A percentile compares a stretch with the other conserved stretches of the same genome.
These are phyloP conservation scores for Taphrina flavorubra DNA, from an alignment of 1,139 yeast species.

Conservation along the genomic window DNA sequence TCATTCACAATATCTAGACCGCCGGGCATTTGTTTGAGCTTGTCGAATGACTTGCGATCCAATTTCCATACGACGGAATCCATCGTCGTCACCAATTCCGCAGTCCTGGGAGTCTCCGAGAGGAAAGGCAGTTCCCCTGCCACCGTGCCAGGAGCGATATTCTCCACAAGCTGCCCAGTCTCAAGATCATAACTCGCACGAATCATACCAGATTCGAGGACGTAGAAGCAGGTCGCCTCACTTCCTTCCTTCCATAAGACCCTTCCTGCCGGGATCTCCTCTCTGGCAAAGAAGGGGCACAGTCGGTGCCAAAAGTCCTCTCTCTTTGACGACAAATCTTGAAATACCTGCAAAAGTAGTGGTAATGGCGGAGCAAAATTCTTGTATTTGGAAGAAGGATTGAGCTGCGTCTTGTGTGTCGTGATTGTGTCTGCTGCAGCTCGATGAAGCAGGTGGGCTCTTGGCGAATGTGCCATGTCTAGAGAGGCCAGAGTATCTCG, in stretches of 20 bases:
- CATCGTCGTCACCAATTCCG: slow-evolving; percentile 56
- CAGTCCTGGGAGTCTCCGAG: slow-evolving; percentile 56
- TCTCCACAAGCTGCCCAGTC: slow-evolving; percentile 66
- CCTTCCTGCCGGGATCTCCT: slow-evolving; percentile 59
- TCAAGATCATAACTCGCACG: slow-evolving; percentile 63
- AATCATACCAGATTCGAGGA: slow-evolving; percentile 81
- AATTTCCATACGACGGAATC: slow-evolving; percentile 78
- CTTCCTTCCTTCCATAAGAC: slow-evolving; percentile 50
- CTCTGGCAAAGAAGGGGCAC: slow-evolving; percentile 59
- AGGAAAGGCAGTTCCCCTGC: slow-evolving; percentile 74
- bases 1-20: slow-evolving; percentile 70
- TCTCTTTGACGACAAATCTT: slow-evolving; percentile 66
- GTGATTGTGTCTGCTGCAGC: slow-evolving; percentile 41
- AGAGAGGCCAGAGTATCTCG: slow-evolving; percentile 24
- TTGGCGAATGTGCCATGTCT: slow-evolving; percentile 42
- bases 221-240: slow-evolving; percentile 59
- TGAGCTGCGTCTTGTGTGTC: slow-evolving; percentile 9
- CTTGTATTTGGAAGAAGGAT: slow-evolving; percentile 24
- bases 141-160: slow-evolving; percentile 85
- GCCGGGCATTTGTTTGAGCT: slow-evolving; percentile 51
- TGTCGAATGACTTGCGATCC: slow-evolving; percentile 57
- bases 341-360: slow-evolving; percentile 70
- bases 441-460: slow-evolving; percentile 32
- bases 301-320: slow-evolving; percentile 70
- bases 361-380: slow-evolving; percentile 66